Base-by-base conservation (phyloP, 306 rosid species). In the Lathyrus sativus region DNA sequence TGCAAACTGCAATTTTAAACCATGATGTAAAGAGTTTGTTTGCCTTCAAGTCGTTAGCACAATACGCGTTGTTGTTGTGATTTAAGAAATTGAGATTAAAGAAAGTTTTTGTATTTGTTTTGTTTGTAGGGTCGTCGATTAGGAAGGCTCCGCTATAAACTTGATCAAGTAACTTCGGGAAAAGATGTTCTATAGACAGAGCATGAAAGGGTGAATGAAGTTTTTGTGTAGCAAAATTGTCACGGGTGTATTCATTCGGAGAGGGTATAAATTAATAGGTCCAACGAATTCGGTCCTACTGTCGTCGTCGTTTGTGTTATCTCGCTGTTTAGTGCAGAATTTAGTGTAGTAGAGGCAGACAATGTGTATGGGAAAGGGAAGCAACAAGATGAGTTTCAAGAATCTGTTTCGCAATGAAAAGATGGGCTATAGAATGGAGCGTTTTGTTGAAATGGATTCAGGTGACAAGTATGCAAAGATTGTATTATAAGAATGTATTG, bases 281-380 rank as follows among this genome's bases (percentile, higher is more conserved):
- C 58, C 85, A 33, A 9, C 62, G 76, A 64, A 64, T 77, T 74
- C 65, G 68, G 76, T 62, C 77, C 79, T 51, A 38, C 17, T 58
- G 82, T 76, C 70, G 61, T 76, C 60, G 65, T 83, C 75, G 78
- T 70, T 79, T 62, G 72, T 77, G 74, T 77, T 74, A 64, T 67
- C 71, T 71, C 70, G 37, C 68, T 56, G 49, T 67, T 44, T 77
- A 75, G 76, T 75, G 78, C 84, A 78, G 79, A 82, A 41, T 74
- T 24, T 72, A 70, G 74, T 79, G 65, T 83, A 73, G 80, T 80
- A 55, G 67, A 57, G 64, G 71, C 73, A 65, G 79, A 60, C 80
- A 67, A 55, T 62, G 60, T 67, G 54, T 75, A 72, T 53, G 49
- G n/a, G 66, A 41, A 57, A 55, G 41, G 68, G 77, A 74, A 56